phyloP scores from a whole-genome alignment of 2,329 filamentous ascomycete species.

The Phialophora verrucosa region DNA sequence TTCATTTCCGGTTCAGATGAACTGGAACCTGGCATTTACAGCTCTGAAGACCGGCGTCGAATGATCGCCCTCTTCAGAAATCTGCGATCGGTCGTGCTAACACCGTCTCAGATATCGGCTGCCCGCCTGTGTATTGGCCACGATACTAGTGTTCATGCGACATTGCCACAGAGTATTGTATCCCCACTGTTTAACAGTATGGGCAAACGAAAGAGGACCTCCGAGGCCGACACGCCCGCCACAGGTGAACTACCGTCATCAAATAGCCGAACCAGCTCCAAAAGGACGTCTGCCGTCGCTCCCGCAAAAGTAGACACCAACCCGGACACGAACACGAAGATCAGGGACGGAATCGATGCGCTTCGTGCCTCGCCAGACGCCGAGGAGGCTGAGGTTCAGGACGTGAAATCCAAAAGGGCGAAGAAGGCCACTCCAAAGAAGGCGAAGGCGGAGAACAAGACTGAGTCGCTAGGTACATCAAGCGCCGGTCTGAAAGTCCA shows the following conservation, averaged over 20 bases:
- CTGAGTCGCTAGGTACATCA: not conserved
- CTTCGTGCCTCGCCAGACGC: constrained; percentile 43
- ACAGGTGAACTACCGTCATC: constrained; percentile 1
- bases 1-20: not conserved
- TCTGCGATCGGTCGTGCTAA: not conserved
- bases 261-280: constrained; percentile 37
- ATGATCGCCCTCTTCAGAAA: not conserved
- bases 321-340: constrained; percentile 40
- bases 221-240: constrained; percentile 1
- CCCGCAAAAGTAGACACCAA: constrained; percentile 39
- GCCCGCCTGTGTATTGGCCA: not conserved
- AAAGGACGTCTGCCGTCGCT: constrained; percentile 32
- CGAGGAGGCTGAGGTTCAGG: constrained; percentile 18
- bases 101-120: not conserved
- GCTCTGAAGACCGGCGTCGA: not conserved
- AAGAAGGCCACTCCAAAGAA: constrained; percentile 10
- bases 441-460: not conserved
- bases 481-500: constrained; percentile 40
- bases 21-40: not conserved
- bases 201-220: constrained; percentile 38
- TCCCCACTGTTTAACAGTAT: constrained; percentile 21
- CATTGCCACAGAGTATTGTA: constrained; percentile 7
- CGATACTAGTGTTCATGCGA: not conserved
- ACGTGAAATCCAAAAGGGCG: constrained; percentile 20
- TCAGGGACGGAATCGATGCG: constrained; percentile 40